phyloP scores from a whole-genome alignment of 495 filamentous ascomycete genomes.

The Daldinia decipiens region DNA sequence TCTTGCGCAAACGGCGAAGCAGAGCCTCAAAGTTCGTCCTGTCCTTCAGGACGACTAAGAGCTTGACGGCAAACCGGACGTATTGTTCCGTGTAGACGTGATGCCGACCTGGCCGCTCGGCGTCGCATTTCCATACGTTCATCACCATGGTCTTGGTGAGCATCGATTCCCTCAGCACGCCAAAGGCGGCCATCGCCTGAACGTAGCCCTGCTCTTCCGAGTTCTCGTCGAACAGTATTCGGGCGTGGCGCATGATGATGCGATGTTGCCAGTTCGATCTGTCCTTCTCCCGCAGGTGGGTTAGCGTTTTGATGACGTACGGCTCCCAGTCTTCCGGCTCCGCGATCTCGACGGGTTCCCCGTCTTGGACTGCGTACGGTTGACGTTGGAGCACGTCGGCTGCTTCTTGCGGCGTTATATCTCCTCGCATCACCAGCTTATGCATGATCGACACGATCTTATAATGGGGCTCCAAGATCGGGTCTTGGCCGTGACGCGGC shows the following conservation, averaged over 20 bases:
- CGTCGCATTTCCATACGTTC: constrained; percentile 95
- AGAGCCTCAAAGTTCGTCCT: constrained; percentile 81
- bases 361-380: constrained; percentile 54
- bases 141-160: constrained; percentile 95
- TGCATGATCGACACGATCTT: constrained; percentile 89
- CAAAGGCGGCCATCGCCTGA: constrained; percentile 71
- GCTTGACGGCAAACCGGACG: constrained; percentile 77
- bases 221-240: constrained; percentile 71
- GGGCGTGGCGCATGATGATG: constrained; percentile 81
- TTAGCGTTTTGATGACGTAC: constrained; percentile 78
- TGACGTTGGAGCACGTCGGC: constrained; percentile 59
- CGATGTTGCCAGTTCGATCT: constrained; percentile 98
- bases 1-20: constrained; percentile 82
- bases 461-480: constrained; percentile 94
- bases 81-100: constrained; percentile 95
- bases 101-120: constrained; percentile 89
- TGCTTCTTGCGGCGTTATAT: constrained; percentile 55
- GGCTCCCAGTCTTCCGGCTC: constrained; percentile 75
- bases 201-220: constrained; percentile 44
- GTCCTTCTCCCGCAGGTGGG: constrained; percentile 81
- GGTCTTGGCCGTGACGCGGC: constrained; percentile 80
- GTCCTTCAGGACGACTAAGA: constrained; percentile 82
- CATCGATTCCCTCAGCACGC: constrained; percentile 83
- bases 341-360: constrained; percentile 50
- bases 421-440: constrained; percentile 73